Conservation (phyloP, 352 stramenopile species). For the Phytophthora pseudosyringae region DNA sequence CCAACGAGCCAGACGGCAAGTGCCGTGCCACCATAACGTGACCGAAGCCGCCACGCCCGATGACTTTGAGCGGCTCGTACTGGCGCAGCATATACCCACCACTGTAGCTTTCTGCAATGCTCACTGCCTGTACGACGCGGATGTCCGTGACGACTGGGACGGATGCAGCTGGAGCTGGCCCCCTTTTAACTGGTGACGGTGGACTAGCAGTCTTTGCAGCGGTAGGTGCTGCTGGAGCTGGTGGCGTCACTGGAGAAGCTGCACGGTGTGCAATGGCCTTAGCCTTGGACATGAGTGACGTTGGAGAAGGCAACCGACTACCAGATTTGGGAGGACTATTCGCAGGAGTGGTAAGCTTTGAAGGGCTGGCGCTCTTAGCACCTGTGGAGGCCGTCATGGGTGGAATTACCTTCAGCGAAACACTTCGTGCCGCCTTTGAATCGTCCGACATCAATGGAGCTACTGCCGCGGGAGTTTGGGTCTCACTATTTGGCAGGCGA, state of each 20-base stretch:
- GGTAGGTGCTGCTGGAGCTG: conserved; percentile 12
- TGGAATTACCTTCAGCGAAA: conserved; percentile 20
- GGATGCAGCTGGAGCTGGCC: conserved; percentile 22
- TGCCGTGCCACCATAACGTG: conserved; percentile 85
- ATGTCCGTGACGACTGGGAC: conserved; percentile 47
- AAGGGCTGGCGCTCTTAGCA: conserved; percentile 11
- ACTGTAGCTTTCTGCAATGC: conserved; percentile 83
- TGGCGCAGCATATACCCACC: conserved; percentile 76
- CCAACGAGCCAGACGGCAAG: conserved; percentile 55
- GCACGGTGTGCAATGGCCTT: conserved; percentile 28
- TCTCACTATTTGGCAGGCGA: conserved; percentile 11
- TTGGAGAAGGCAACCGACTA: conserved; percentile 29
- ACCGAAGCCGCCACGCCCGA: conserved; percentile 86
- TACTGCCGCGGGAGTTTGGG: conserved; percentile 6
- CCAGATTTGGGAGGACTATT: conserved; percentile 19
- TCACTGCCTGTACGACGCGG: conserved; percentile 70
- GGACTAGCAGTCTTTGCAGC: conserved; percentile 13
- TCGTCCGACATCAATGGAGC: conserved; percentile 1
- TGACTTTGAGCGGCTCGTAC: conserved; percentile 83
- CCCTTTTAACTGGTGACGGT: conserved; percentile 27
- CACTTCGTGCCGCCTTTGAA: conserved; percentile 6
- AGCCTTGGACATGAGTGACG: conserved; percentile 31
- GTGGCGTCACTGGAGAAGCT: conserved; percentile 21
- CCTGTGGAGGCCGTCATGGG: not conserved
- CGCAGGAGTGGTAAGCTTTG: conserved; percentile 13